phyloP scores from a whole-genome alignment of 768 basidiomycete genomes.

The Boletus patriciae region DNA sequence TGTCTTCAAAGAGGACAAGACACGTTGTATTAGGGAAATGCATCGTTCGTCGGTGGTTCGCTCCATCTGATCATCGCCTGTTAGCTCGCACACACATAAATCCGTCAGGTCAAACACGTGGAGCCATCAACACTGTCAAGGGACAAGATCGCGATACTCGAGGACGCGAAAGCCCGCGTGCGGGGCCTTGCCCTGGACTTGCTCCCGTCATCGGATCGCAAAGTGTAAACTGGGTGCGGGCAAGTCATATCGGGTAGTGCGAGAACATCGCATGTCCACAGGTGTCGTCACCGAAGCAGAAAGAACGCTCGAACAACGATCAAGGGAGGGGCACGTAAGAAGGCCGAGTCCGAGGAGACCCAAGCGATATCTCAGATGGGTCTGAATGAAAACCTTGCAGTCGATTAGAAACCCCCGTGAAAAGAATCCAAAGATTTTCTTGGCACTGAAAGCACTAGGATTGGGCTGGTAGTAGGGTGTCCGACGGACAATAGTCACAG shows the following conservation, averaged over 20 bases:
- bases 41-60: background rate
- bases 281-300: background rate
- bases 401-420: background rate
- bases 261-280: slow-evolving; percentile 10
- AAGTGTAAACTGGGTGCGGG: slow-evolving; percentile 1
- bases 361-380: slow-evolving; percentile 10
- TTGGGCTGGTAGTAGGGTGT: background rate
- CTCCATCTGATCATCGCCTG: background rate
- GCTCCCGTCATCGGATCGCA: slow-evolving; percentile 10
- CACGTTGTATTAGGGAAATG: background rate
- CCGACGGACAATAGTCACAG: background rate
- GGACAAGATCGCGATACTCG: slow-evolving; percentile 7
- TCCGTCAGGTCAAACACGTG: slow-evolving; percentile 1
- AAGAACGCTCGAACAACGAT: slow-evolving; percentile 2
- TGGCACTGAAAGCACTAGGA: background rate
- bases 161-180: slow-evolving; percentile 6
- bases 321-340: slow-evolving; percentile 5
- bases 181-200: slow-evolving; percentile 2
- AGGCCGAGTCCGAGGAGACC: slow-evolving; percentile 1
- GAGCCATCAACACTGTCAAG: slow-evolving; percentile 9
- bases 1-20: slow-evolving; percentile 16
- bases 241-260: slow-evolving; percentile 8
- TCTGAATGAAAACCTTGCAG: slow-evolving; percentile 4
- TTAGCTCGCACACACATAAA: background rate
- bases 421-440: background rate